Percentiles rank a stretch among this genome's conserved stretches.
Evolutionary conservation across 2,329 filamentous ascomycete genomes (phyloP).

Genomic region (Fusarium gaditjirri): DNA sequence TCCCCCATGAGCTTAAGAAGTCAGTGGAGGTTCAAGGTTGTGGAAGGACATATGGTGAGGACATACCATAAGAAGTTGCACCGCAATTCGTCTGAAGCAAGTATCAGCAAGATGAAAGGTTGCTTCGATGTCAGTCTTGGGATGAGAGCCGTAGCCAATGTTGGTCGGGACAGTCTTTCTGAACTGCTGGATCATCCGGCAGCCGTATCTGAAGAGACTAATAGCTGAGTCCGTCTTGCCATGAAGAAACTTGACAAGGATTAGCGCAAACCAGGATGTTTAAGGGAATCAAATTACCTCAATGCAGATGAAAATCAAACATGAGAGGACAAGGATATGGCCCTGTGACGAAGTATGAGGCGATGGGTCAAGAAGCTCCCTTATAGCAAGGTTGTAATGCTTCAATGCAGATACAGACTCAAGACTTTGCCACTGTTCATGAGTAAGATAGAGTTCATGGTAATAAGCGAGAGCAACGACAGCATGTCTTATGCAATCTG

Average conservation of each 20-base stretch:
- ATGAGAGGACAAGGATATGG: slow-evolving; percentile 15
- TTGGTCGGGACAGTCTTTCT: rapidly evolving
- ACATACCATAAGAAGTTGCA: slow-evolving; percentile 17
- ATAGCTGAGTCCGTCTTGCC: slow-evolving; percentile 26
- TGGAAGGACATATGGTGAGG: rapidly evolving
- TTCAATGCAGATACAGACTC: slow-evolving; percentile 5
- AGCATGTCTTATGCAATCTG: slow-evolving; percentile 8
- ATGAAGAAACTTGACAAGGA: background rate
- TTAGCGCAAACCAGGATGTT: background rate
- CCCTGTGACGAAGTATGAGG: background rate
- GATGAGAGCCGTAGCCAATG: rapidly evolving
- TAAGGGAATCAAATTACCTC: background rate
- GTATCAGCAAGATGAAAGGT: background rate
- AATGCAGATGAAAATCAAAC: slow-evolving; percentile 31
- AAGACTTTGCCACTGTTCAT: background rate
- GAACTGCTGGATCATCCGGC: slow-evolving; percentile 22
- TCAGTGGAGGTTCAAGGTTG: rapidly evolving
- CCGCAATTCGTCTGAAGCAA: slow-evolving; percentile 16
- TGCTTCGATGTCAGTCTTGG: background rate
- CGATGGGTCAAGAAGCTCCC: background rate
- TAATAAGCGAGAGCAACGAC: slow-evolving; percentile 15
- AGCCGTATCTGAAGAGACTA: slow-evolving; percentile 25
- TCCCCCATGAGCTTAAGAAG: slow-evolving; percentile 9
- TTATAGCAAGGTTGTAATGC: slow-evolving; percentile 28
- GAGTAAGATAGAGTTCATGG: slow-evolving; percentile 7